Evolutionary conservation across 108 stramenopile genomes (phyloP).

Genomic region (Fistulifera solaris): DNA sequence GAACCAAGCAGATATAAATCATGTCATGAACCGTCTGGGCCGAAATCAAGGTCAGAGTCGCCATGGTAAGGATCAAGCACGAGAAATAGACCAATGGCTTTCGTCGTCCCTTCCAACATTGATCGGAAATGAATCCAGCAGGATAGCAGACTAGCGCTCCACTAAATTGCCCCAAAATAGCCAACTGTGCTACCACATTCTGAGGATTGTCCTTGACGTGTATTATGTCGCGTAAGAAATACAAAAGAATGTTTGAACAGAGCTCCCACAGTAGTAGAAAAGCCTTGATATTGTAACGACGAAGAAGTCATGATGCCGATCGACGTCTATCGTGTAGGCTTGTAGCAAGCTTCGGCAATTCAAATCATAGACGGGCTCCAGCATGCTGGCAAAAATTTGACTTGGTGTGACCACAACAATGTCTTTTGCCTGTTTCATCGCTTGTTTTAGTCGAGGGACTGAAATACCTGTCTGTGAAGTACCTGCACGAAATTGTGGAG

Average conservation of each 20-base stretch:
- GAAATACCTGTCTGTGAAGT: neutral
- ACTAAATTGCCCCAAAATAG: conserved; percentile 33
- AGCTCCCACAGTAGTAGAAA: conserved; percentile 61
- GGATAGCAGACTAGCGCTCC: conserved; percentile 42
- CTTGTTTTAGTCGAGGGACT: neutral
- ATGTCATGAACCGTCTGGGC: conserved; percentile 26
- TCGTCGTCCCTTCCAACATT: conserved; percentile 21
- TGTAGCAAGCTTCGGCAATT: conserved; percentile 19
- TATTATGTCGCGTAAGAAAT: conserved; percentile 42
- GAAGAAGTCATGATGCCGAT: conserved; percentile 43
- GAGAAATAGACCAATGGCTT: conserved; percentile 51
- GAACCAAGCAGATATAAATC: conserved; percentile 19
- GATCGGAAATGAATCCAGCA: conserved; percentile 43
- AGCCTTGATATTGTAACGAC: conserved; percentile 47
- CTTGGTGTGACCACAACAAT: conserved; percentile 20
- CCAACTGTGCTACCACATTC: conserved; percentile 32
- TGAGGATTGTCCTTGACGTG: conserved; percentile 27
- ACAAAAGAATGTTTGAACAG: conserved; percentile 46
- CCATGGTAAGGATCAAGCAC: conserved; percentile 29
- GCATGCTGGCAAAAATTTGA: conserved; percentile 28
- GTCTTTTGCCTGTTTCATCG: neutral
- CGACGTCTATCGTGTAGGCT: conserved; percentile 33
- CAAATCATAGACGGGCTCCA: conserved; percentile 21
- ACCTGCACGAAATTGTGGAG: neutral
- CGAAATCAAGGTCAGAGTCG: conserved; percentile 26